Evolutionary conservation across 1,284 basidiomycete species (phyloP).

Genomic region (Tremellales sp.): DNA sequence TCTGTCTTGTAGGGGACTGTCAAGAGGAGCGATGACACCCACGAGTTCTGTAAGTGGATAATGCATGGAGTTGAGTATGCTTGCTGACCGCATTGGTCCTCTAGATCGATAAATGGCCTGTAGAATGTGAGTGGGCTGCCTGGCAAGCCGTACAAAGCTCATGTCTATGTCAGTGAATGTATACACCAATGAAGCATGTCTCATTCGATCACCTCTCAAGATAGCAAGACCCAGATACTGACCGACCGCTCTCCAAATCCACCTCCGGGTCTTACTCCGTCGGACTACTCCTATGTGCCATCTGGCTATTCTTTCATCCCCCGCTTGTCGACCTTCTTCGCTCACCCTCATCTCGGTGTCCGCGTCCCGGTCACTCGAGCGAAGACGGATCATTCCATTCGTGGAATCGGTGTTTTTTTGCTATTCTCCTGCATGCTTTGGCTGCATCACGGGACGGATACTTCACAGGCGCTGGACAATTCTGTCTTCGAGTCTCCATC

Average conservation of each 20-base stretch:
- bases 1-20: slow-evolving; percentile 69
- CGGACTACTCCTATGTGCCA: slow-evolving; percentile 1
- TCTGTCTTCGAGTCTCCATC: slow-evolving; percentile 1
- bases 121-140: slow-evolving; percentile 5
- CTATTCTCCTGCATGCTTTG: slow-evolving; percentile 24
- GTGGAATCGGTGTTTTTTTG: slow-evolving; percentile 33
- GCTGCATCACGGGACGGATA: slow-evolving; percentile 26
- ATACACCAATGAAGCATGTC: slow-evolving; percentile 8
- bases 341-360: slow-evolving; percentile 30
- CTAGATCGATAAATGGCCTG: slow-evolving; percentile 34
- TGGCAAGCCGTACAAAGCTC: slow-evolving; percentile 3
- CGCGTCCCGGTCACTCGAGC: slow-evolving; percentile 19
- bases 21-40: slow-evolving; percentile 88
- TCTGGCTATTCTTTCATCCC: slow-evolving; percentile 5
- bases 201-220: too few relatives aligned
- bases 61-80: background rate
- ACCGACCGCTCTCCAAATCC: background rate
- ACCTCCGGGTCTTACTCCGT: background rate
- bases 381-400: slow-evolving; percentile 19
- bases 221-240: too few relatives aligned
- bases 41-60: slow-evolving; percentile 79
- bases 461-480: slow-evolving; percentile 47
- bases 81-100: slow-evolving; percentile 8
- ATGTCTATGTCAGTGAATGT: slow-evolving; percentile 7
- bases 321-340: slow-evolving; percentile 21